Evolutionary conservation across 2,329 filamentous ascomycete species (phyloP), one percentile per base, ranked within the genome.

Genomic region (Stachybotrys elegans): DNA sequence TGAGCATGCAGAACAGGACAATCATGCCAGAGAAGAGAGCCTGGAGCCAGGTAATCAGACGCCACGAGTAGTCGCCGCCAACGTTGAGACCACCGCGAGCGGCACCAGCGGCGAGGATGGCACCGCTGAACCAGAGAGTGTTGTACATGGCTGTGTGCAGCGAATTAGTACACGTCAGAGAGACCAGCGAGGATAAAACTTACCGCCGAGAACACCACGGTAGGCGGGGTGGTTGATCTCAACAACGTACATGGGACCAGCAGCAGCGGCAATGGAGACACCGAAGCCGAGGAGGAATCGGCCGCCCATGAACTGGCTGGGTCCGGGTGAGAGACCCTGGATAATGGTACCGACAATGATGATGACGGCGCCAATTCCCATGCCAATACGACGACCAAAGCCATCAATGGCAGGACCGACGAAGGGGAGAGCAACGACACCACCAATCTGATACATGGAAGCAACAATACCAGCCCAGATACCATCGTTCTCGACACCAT

Each of bases 201-300:
- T 71, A 34, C 78, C 82, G 1, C 79, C 81, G 51, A 82, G 67
- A 19, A 67, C 46, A 43, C 71, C 71, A 22, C 71, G 67, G 39
- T 68, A 70, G 4, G 68, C 68, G 3, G 71, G 72, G 48, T 72
- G 69, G 27, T 66, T 65, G 22, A 73, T 62, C 48, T 75, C 72
- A 11, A 72, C 64, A 23, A 72, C 68, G 48, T 73, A 73, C 44
- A 69, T 67, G 6, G 71, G 72, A 1, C 69, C 71, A 6, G 71
- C 70, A 2, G 69, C 64, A 2, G 69, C 65, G 16, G 68, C 68
- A 43, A 75, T 70, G 17, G 66, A 63, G 42, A 75, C 71, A 43
- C 72, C 72, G 48, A 83, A 82, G 29, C 79, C 79, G 2, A 83
- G 71, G 29, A 83, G 61, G 62, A 83, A 82, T 5, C 78, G 72